phyloP scores from a whole-genome alignment of 257 asterid species.

The Nicotiana noctiflora region DNA sequence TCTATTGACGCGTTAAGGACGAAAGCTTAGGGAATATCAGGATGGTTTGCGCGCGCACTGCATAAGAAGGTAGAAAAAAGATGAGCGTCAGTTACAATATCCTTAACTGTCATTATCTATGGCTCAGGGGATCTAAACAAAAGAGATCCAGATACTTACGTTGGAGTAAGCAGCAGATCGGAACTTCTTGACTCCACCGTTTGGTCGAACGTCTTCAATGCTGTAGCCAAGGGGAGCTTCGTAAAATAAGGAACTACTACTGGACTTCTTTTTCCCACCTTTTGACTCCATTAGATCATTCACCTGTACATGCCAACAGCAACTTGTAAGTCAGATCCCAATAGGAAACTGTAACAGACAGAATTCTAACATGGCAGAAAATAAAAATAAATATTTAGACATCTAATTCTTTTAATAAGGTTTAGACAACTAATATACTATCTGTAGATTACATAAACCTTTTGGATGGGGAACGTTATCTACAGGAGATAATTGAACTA shows the following conservation, averaged over 20 bases:
- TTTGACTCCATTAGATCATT: slow-evolving; percentile 87
- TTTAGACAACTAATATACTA: neutral
- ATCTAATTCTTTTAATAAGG: neutral
- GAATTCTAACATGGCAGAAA: neutral
- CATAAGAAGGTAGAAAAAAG: slow-evolving; percentile 12
- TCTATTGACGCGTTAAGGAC: slow-evolving; percentile 34
- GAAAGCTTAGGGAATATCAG: slow-evolving; percentile 40
- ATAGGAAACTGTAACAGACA: neutral
- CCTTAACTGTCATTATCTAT: neutral
- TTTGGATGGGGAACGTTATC: neutral
- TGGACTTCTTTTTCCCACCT: slow-evolving; percentile 84
- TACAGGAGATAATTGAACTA: neutral
- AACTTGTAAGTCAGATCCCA: neutral
- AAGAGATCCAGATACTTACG: slow-evolving; percentile 35
- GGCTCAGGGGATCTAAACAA: neutral
- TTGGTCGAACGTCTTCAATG: slow-evolving; percentile 91
- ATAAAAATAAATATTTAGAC: neutral
- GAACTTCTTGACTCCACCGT: slow-evolving; percentile 94
- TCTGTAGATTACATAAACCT: neutral
- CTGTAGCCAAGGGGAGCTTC: slow-evolving; percentile 94
- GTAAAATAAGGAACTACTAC: slow-evolving; percentile 72
- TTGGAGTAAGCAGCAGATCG: slow-evolving; percentile 97
- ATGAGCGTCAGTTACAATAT: slow-evolving; percentile 5
- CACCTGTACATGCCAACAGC: slow-evolving; percentile 22
- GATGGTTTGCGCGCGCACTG: slow-evolving; percentile 99